Conservation (phyloP, 805 yeast genomes). For the Torulaspora gathmanii region DNA sequence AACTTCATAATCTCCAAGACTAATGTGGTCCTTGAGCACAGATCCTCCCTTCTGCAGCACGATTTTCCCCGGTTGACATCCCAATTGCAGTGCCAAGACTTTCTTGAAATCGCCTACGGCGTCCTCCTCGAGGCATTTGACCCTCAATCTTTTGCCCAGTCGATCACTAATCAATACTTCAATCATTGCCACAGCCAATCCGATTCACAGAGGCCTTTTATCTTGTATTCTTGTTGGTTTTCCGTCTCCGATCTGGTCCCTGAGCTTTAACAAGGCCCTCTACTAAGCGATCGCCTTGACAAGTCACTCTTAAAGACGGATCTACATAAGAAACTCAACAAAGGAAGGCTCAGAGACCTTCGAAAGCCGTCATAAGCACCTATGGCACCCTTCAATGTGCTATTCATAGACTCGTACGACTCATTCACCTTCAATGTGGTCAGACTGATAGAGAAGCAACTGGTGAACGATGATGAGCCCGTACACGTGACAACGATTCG, state of each 20-base stretch:
- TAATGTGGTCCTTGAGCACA: conserved; percentile 81
- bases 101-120: conserved; percentile 86
- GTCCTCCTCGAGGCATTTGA: conserved; percentile 83
- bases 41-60: conserved; percentile 82
- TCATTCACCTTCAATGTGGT: conserved; percentile 85
- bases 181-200: conserved; percentile 43
- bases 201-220: background rate
- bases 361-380: background rate
- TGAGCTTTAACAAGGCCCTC: background rate
- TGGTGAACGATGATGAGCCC: conserved; percentile 27
- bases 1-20: conserved; percentile 90
- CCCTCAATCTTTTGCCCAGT: conserved; percentile 81
- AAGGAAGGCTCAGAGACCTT: background rate
- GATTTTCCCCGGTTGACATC: conserved; percentile 56
- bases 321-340: background rate
- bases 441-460: conserved; percentile 51
- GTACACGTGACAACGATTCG: conserved; percentile 37
- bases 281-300: background rate
- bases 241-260: background rate
- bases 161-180: conserved; percentile 71
- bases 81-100: conserved; percentile 75
- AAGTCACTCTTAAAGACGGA: background rate
- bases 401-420: conserved; percentile 81
- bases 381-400: conserved; percentile 22
- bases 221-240: background rate